Evolutionary conservation across 768 basidiomycete species (phyloP).

Genomic region (Megacollybia marginata): DNA sequence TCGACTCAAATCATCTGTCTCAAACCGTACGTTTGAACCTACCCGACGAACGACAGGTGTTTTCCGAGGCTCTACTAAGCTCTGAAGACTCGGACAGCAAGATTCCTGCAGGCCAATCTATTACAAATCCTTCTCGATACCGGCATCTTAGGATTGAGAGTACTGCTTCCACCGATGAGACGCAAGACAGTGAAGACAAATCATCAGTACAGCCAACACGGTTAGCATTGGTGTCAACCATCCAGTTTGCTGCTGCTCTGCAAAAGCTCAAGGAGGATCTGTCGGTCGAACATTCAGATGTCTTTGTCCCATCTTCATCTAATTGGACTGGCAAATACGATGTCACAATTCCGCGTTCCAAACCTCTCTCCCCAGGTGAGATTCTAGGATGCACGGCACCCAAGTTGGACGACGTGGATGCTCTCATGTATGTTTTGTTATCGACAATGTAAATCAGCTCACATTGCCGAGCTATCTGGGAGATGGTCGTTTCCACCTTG

Average conservation of each 20-base stretch:
- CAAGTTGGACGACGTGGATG: conserved; percentile 72
- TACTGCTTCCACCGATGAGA: conserved; percentile 7
- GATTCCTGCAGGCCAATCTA: conserved; percentile 34
- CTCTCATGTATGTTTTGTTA: conserved; percentile 63
- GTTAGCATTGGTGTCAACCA: conserved; percentile 91
- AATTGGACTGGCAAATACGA: conserved; percentile 65
- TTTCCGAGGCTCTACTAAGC: conserved; percentile 58
- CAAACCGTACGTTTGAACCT: conserved; percentile 88
- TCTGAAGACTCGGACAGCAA: conserved; percentile 38
- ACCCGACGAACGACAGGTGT: conserved; percentile 62
- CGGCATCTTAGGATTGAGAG: conserved; percentile 59
- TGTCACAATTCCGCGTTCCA: conserved; percentile 71
- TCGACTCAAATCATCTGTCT: conserved; percentile 78
- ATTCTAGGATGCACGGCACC: conserved; percentile 97
- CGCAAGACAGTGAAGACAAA: neutral
- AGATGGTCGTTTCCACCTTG: conserved; percentile 96
- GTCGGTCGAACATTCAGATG: conserved; percentile 26
- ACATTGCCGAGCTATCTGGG: conserved; percentile 71
- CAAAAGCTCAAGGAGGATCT: conserved; percentile 83
- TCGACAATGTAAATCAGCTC: conserved; percentile 2
- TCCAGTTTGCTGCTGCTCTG: conserved; percentile 93
- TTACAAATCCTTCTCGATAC: conserved; percentile 36
- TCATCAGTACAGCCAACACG: conserved; percentile 41
- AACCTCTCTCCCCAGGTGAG: conserved; percentile 93
- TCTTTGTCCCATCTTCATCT: neutral